Conservation (phyloP, 2,329 filamentous ascomycete species). For the Aspergillus sp. region DNA sequence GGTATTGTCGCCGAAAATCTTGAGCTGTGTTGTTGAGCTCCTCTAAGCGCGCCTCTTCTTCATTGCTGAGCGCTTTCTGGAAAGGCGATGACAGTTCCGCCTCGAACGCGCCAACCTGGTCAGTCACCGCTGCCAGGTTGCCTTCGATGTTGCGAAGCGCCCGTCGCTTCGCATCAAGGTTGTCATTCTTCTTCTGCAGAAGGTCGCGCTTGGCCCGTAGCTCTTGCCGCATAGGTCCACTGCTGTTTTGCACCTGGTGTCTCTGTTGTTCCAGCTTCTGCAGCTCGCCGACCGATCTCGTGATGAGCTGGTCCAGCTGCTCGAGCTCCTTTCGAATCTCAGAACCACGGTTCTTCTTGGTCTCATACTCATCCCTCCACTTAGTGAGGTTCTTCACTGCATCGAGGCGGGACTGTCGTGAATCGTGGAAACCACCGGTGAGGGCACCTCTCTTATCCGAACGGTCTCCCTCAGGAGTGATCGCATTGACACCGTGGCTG, state of each 20-base stretch:
- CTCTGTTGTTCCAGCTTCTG: slow-evolving; percentile 80
- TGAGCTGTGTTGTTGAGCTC: slow-evolving; percentile 68
- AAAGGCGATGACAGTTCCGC: slow-evolving; percentile 82
- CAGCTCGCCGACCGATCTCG: slow-evolving; percentile 76
- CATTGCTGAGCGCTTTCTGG: slow-evolving; percentile 79
- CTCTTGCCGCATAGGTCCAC: slow-evolving; percentile 76
- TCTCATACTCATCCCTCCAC: slow-evolving; percentile 74
- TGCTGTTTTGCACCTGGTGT: slow-evolving; percentile 76
- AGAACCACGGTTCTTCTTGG: slow-evolving; percentile 62
- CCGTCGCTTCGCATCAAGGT: slow-evolving; percentile 70
- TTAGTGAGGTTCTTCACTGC: slow-evolving; percentile 74
- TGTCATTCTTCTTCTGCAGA: slow-evolving; percentile 70
- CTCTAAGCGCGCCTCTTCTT: slow-evolving; percentile 82
- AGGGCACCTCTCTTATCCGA: slow-evolving; percentile 94
- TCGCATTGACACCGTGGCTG: slow-evolving; percentile 87
- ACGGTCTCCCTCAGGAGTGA: slow-evolving; percentile 91
- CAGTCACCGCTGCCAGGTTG: slow-evolving; percentile 73
- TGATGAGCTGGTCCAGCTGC: slow-evolving; percentile 83
- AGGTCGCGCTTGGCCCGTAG: slow-evolving; percentile 73
- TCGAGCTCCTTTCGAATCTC: slow-evolving; percentile 72
- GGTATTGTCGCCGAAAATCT: slow-evolving; percentile 73
- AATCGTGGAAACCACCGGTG: slow-evolving; percentile 91
- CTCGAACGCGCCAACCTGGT: slow-evolving; percentile 75
- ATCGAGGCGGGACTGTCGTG: slow-evolving; percentile 80
- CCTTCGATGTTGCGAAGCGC: slow-evolving; percentile 68